Evolutionary conservation across 129 eudicot genomes (phyloP).

Genomic region (Lactuca saligna): DNA sequence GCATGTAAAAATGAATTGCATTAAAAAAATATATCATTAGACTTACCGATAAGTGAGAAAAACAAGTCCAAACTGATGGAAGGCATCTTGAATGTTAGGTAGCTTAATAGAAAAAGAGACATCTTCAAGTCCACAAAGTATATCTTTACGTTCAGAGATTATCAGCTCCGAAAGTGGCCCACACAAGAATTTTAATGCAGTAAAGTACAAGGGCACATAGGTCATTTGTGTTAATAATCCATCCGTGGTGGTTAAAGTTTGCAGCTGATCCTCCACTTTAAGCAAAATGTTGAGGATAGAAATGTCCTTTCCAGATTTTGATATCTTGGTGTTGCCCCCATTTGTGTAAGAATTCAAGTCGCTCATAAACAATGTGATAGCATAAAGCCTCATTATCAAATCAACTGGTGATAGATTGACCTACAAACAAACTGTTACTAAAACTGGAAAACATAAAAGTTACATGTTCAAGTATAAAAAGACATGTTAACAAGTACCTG

Average conservation of each 20-base stretch:
- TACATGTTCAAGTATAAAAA: not conserved
- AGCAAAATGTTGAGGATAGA: conserved; percentile 34
- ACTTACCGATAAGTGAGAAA: conserved; percentile 52
- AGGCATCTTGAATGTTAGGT: conserved; percentile 42
- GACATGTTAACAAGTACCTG: conserved; percentile 48
- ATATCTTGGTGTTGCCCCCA: conserved; percentile 19
- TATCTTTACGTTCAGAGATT: conserved; percentile 45
- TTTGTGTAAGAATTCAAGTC: conserved; percentile 34
- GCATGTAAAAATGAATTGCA: conserved; percentile 4
- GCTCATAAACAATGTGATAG: conserved; percentile 45
- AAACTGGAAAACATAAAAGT: not conserved
- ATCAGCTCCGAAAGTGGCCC: conserved; percentile 65
- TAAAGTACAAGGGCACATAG: conserved; percentile 39
- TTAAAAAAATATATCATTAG: conserved; percentile 20
- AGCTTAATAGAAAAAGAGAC: conserved; percentile 30
- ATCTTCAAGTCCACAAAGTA: conserved; percentile 46
- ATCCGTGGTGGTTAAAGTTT: conserved; percentile 28
- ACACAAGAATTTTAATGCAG: conserved; percentile 68
- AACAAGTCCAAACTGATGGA: conserved; percentile 43
- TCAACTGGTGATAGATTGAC: conserved; percentile 34
- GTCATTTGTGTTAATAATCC: conserved; percentile 19
- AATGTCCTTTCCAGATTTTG: conserved; percentile 26
- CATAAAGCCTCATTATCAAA: conserved; percentile 57
- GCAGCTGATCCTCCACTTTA: conserved; percentile 41
- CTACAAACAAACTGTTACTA: conserved; percentile 41